These are phyloP conservation scores for Orbilia quercus DNA, from an alignment of 2,329 filamentous ascomycete species.

Conservation along the genomic window DNA sequence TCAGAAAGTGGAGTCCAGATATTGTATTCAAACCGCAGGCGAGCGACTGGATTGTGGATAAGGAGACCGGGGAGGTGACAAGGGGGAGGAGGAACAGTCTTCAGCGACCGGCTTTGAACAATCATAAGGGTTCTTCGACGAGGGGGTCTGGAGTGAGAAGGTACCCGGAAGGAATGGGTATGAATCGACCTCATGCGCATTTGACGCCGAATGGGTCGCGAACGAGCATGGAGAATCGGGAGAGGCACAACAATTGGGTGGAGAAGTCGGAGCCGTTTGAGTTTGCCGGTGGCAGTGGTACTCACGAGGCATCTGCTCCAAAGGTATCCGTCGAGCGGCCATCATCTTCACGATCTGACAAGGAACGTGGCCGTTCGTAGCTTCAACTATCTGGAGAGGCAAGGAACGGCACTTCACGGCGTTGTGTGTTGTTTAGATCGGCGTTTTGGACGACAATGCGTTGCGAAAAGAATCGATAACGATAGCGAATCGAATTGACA, in stretches of 20 bases:
- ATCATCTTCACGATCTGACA: conserved; percentile 10
- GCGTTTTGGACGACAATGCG: conserved; percentile 16
- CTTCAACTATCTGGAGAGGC: neutral
- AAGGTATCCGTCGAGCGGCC: conserved; percentile 24
- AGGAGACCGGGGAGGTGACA: conserved; percentile 35
- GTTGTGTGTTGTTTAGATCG: conserved; percentile 33
- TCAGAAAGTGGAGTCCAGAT: conserved; percentile 56
- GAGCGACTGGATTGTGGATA: conserved; percentile 40
- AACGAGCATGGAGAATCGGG: conserved; percentile 9
- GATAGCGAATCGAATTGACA: too few species aligned
- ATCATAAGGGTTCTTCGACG: neutral
- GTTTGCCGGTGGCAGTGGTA: conserved; percentile 3
- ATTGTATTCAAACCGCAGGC: conserved; percentile 37
- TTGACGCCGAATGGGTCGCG: conserved; percentile 21
- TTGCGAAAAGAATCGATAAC: conserved; percentile 6
- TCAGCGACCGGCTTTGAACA: conserved; percentile 1
- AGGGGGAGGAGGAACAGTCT: conserved; percentile 41
- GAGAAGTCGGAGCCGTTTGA: conserved; percentile 43
- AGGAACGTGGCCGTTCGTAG: neutral
- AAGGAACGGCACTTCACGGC: conserved; percentile 19
- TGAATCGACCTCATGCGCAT: neutral
- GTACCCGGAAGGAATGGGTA: neutral
- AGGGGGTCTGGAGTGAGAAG: conserved; percentile 9
- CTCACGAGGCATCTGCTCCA: conserved; percentile 6
- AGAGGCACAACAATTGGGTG: neutral